Percentiles rank a stretch among this genome's conserved stretches.
These are phyloP conservation scores for Viola odorata DNA, from an alignment of 345 rosid genomes.

Conservation along the genomic window DNA sequence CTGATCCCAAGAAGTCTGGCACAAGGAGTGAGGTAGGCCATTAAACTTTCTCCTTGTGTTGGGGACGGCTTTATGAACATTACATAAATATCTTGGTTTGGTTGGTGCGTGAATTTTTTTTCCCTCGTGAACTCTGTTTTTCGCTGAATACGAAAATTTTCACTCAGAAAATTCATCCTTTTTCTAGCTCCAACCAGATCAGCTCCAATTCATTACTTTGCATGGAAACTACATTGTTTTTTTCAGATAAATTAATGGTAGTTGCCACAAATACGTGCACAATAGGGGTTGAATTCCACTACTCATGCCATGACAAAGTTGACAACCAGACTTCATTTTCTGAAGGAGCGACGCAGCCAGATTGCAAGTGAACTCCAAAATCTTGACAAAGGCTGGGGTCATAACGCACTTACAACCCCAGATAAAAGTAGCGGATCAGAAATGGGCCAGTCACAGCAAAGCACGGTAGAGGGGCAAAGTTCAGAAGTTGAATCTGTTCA, in stretches of 20 bases:
- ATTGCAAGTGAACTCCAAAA: slow-evolving; percentile 54
- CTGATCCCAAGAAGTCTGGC: slow-evolving; percentile 49
- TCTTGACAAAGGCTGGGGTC: slow-evolving; percentile 42
- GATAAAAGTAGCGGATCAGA: slow-evolving; percentile 18
- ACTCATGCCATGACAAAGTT: slow-evolving; percentile 66
- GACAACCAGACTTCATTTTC: slow-evolving; percentile 71
- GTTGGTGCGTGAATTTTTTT: neutral
- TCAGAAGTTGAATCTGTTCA: slow-evolving; percentile 8
- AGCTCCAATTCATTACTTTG: neutral
- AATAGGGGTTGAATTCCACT: slow-evolving; percentile 49
- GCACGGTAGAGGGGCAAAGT: slow-evolving; percentile 3
- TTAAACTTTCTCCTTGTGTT: neutral
- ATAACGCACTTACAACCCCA: slow-evolving; percentile 5
- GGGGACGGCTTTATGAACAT: neutral
- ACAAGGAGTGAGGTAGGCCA: slow-evolving; percentile 63
- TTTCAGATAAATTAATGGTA: neutral
- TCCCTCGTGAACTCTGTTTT: neutral
- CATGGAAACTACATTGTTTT: neutral
- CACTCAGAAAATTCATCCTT: no score
- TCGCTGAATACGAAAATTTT: neutral
- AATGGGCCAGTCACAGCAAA: neutral
- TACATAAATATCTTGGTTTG: neutral
- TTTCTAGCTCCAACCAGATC: no score
- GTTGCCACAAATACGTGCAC: slow-evolving; percentile 9
- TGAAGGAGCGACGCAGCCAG: slow-evolving; percentile 74